Conservation (phyloP, 2,329 filamentous ascomycete species). For the Alternaria sp. region DNA sequence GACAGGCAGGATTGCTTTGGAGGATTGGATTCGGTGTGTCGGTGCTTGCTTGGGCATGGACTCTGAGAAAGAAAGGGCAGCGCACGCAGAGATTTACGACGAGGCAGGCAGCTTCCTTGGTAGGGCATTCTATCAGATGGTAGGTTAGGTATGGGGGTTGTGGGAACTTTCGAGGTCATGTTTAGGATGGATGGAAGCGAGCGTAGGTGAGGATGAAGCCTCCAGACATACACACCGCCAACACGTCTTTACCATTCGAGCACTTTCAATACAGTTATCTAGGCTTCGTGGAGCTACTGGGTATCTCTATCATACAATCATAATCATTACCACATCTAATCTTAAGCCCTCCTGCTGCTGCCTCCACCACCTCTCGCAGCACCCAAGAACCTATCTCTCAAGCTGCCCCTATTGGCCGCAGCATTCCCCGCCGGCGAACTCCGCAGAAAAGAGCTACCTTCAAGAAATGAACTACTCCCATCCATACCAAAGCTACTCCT, state of each 20-base stretch:
- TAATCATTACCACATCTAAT: not conserved
- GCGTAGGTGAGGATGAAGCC: not conserved
- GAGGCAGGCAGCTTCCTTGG: constrained; percentile 27
- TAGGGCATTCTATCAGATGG: constrained; percentile 13
- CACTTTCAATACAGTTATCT: not conserved
- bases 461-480: constrained; percentile 48
- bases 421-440: constrained; percentile 43
- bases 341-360: constrained; percentile 23
- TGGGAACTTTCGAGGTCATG: not conserved
- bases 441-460: constrained; percentile 48
- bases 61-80: constrained; percentile 17
- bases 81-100: constrained; percentile 19
- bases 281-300: not conserved
- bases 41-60: constrained; percentile 19
- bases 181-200: not conserved
- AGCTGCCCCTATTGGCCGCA: constrained; percentile 36
- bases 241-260: not conserved
- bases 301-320: constrained; percentile 13
- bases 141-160: not conserved
- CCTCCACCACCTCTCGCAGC: constrained; percentile 25
- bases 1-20: constrained; percentile 19
- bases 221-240: not conserved
- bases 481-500: constrained; percentile 46
- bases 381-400: constrained; percentile 43
- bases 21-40: constrained; percentile 24